Conservation (phyloP, 345 rosid species). For the Eucalyptus sp. region DNA sequence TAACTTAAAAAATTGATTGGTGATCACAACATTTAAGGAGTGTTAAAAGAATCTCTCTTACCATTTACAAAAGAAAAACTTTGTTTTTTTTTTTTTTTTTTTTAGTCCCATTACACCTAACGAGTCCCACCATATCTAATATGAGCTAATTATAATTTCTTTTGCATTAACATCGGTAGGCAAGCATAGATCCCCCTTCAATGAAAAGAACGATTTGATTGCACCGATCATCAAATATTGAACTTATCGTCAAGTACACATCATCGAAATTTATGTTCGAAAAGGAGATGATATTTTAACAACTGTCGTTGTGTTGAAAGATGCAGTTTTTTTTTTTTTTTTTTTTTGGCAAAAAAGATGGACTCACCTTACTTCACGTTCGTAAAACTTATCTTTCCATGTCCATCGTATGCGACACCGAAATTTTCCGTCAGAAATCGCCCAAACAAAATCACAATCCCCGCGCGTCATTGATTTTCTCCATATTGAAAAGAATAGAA, state of each 20-base stretch:
- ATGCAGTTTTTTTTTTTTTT: too few relatives aligned
- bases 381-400: too few relatives aligned
- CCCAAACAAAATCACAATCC: too few relatives aligned
- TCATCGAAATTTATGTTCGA: background rate
- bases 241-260: background rate
- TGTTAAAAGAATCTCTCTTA: background rate
- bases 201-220: too few relatives aligned
- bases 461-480: background rate
- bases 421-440: too few relatives aligned
- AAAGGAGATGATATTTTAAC: background rate
- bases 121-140: background rate
- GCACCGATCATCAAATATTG: background rate
- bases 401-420: too few relatives aligned
- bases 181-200: background rate
- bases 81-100: too few relatives aligned
- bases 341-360: too few relatives aligned
- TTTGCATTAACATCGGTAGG: background rate
- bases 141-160: background rate
- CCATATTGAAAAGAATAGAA: background rate
- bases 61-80: background rate
- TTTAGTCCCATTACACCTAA: too few relatives aligned
- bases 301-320: too few relatives aligned
- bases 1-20: background rate
- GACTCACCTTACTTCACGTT: too few relatives aligned
- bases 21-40: background rate